A percentile compares a stretch with the other conserved stretches of the same genome.
These are phyloP conservation scores for Aspergillus ellipticus DNA, from an alignment of 495 filamentous ascomycete genomes.

Conservation along the genomic window DNA sequence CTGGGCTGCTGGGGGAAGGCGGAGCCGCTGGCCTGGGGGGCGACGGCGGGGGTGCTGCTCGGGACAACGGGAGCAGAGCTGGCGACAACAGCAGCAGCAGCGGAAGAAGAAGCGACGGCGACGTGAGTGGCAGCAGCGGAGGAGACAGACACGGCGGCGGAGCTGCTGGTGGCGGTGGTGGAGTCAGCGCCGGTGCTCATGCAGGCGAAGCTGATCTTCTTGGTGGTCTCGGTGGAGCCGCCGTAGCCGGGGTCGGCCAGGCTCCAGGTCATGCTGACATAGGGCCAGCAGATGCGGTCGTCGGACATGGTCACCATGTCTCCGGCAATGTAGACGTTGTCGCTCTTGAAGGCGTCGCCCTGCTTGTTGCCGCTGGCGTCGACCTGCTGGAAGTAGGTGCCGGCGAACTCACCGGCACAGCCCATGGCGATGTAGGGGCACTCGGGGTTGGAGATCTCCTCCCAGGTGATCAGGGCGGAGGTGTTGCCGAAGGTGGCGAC, in stretches of 20 bases:
- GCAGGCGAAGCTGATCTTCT: conserved; percentile 48
- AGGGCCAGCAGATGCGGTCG: conserved; percentile 53
- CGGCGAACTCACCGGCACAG: conserved; percentile 46
- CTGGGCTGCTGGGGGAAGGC: neutral
- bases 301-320: conserved; percentile 49
- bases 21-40: neutral
- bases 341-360: conserved; percentile 34
- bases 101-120: neutral
- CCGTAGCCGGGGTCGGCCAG: conserved; percentile 29
- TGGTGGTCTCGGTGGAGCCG: conserved; percentile 15
- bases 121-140: neutral
- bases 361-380: conserved; percentile 37
- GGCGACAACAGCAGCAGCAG: neutral
- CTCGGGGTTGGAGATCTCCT: conserved; percentile 44
- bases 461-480: conserved; percentile 50
- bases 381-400: conserved; percentile 50
- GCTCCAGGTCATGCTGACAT: conserved; percentile 48
- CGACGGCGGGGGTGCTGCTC: too few relatives aligned
- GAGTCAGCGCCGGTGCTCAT: conserved; percentile 16
- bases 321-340: conserved; percentile 47
- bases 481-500: conserved; percentile 44
- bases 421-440: conserved; percentile 51
- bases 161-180: neutral
- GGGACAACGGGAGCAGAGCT: neutral
- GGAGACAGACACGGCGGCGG: neutral